A percentile compares a stretch with the other conserved stretches of the same genome.
Conservation (phyloP, 1,139 yeast genomes). For the Blastobotrys capitulatus region DNA sequence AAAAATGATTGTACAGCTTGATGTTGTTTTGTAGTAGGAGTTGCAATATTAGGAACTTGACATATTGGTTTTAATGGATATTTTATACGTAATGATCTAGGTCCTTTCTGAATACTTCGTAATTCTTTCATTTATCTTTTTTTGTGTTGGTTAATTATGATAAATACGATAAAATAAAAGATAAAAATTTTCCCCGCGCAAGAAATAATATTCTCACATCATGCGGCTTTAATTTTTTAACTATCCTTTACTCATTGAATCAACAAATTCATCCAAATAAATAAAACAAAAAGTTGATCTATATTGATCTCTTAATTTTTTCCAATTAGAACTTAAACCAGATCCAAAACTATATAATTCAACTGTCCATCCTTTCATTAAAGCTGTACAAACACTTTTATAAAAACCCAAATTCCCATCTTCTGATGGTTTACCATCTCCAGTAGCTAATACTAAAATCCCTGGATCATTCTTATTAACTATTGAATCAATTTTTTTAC, state of each 20-base stretch:
- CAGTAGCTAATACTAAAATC: slow-evolving; percentile 22
- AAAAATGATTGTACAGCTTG: slow-evolving; percentile 12
- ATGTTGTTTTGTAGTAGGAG: slow-evolving; percentile 9
- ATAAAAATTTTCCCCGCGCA: background rate
- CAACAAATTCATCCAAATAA: slow-evolving; percentile 20
- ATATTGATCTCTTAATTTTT: slow-evolving; percentile 6
- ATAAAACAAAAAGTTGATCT: slow-evolving; percentile 14
- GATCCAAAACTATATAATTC: slow-evolving; percentile 23
- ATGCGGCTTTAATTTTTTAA: too few relatives aligned
- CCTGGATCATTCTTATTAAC: slow-evolving; percentile 11
- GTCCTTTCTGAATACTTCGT: slow-evolving; percentile 10
- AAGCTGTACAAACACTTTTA: slow-evolving; percentile 17
- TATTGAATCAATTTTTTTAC: slow-evolving; percentile 10
- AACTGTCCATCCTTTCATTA: slow-evolving; percentile 21
- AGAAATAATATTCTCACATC: too few relatives aligned
- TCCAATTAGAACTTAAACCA: slow-evolving; percentile 20
- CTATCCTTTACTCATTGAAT: background rate
- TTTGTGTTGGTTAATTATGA: background rate
- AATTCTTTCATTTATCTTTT: slow-evolving; percentile 9
- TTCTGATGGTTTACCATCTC: slow-evolving; percentile 23
- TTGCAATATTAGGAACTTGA: slow-evolving; percentile 2
- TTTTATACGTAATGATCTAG: slow-evolving; percentile 5
- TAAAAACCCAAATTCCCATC: slow-evolving; percentile 17
- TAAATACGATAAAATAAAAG: background rate
- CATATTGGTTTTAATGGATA: slow-evolving; percentile 3